These are phyloP conservation scores for Backusella mclennaniae DNA, from an alignment of 192 early-diverging fungal species.

Conservation along the genomic window DNA sequence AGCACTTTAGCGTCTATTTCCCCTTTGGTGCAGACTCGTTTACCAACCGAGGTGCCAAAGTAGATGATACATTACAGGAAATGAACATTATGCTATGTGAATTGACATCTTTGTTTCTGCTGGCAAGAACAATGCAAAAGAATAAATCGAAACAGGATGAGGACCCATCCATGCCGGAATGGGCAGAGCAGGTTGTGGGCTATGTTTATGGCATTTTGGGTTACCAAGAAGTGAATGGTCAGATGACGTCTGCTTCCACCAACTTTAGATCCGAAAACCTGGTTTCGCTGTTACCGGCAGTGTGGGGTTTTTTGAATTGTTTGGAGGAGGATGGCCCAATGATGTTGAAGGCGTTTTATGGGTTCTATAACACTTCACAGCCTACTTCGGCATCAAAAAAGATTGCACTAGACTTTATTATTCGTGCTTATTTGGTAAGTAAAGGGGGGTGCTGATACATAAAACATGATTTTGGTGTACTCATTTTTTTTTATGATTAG, in stretches of 20 bases:
- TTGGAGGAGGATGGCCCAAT: slow-evolving; percentile 30
- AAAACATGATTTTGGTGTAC: neutral
- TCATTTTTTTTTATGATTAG: slow-evolving; percentile 3
- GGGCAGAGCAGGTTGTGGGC: slow-evolving; percentile 54
- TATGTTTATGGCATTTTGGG: slow-evolving; percentile 56
- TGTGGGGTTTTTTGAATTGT: slow-evolving; percentile 53
- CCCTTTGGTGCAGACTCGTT: slow-evolving; percentile 66
- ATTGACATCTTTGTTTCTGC: slow-evolving; percentile 55
- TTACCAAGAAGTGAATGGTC: slow-evolving; percentile 32
- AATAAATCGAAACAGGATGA: slow-evolving; percentile 20
- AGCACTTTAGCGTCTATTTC: slow-evolving; percentile 72
- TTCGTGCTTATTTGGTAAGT: slow-evolving; percentile 28
- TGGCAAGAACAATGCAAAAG: slow-evolving; percentile 39
- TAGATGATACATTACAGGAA: slow-evolving; percentile 52
- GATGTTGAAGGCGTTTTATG: slow-evolving; percentile 35
- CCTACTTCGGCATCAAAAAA: slow-evolving; percentile 35
- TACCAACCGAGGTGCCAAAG: slow-evolving; percentile 51
- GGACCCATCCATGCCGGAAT: slow-evolving; percentile 20
- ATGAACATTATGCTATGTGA: slow-evolving; percentile 76
- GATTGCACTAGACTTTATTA: slow-evolving; percentile 29
- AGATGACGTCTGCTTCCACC: slow-evolving; percentile 37
- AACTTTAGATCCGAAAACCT: slow-evolving; percentile 47
- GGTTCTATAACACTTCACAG: slow-evolving; percentile 33
- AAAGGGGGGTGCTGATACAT: no score
- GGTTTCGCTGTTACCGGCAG: slow-evolving; percentile 42